Evolutionary conservation across 257 asterid species (phyloP).

Genomic region (Prunella vulgaris): DNA sequence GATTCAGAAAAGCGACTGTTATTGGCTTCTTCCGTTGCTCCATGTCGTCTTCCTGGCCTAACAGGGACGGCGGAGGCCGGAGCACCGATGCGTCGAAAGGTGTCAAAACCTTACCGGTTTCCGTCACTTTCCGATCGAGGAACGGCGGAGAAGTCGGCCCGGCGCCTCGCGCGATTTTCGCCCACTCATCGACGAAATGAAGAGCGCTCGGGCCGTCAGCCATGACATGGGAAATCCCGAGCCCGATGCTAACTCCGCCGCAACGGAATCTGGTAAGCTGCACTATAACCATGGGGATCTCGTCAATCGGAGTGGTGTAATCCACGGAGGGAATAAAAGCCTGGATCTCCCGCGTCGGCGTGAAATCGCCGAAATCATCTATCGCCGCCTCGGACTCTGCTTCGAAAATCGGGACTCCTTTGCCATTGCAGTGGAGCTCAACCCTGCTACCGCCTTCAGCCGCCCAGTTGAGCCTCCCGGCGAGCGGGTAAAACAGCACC

Average conservation of each 20-base stretch:
- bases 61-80: slow-evolving; percentile 40
- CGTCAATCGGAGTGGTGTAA: slow-evolving; percentile 43
- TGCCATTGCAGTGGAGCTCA: slow-evolving; percentile 50
- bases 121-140: slow-evolving; percentile 31
- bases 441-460: slow-evolving; percentile 49
- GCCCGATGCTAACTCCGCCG: slow-evolving; percentile 48
- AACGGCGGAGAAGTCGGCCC: slow-evolving; percentile 25
- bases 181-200: slow-evolving; percentile 44
- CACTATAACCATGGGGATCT: slow-evolving; percentile 39
- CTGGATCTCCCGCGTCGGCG: slow-evolving; percentile 38
- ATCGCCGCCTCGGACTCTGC: slow-evolving; percentile 42
- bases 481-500: slow-evolving; percentile 46
- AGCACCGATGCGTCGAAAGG: slow-evolving; percentile 41
- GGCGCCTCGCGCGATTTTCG: slow-evolving; percentile 32
- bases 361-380: slow-evolving; percentile 52
- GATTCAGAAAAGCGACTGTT: slow-evolving; percentile 28
- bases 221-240: slow-evolving; percentile 45
- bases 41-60: slow-evolving; percentile 33
- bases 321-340: slow-evolving; percentile 43
- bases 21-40: slow-evolving; percentile 44
- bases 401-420: slow-evolving; percentile 43
- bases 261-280: slow-evolving; percentile 47
- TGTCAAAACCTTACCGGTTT: background rate
- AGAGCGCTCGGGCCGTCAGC: slow-evolving; percentile 55
- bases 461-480: slow-evolving; percentile 48